A percentile compares a stretch with the other conserved stretches of the same genome.
Conservation (phyloP, 2,329 filamentous ascomycete species). For the Hortaea werneckii region DNA sequence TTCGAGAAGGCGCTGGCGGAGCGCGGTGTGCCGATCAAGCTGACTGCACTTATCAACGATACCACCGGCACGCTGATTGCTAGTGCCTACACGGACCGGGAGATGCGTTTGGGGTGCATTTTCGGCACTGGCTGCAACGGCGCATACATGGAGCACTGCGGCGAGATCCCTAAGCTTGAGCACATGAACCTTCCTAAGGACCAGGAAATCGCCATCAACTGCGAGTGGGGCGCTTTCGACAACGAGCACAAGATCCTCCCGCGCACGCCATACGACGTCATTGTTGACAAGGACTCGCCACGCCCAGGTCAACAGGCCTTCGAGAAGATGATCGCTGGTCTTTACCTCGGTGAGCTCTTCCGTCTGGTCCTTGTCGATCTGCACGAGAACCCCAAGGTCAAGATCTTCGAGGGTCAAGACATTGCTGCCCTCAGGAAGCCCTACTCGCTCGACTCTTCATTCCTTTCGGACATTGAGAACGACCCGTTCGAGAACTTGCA, state of each 20-base stretch:
- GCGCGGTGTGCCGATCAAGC: constrained; percentile 79
- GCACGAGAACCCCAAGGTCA: constrained; percentile 52
- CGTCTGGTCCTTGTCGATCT: constrained; percentile 35
- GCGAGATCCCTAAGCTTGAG: constrained; percentile 84
- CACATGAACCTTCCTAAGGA: constrained; percentile 73
- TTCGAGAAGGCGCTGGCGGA: constrained; percentile 68
- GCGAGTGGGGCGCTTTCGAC: constrained; percentile 94
- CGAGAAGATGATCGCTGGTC: constrained; percentile 37
- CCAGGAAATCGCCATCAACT: constrained; percentile 85
- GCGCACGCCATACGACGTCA: constrained; percentile 54
- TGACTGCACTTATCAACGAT: constrained; percentile 91
- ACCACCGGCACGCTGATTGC: constrained; percentile 95
- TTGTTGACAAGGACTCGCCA: constrained; percentile 35
- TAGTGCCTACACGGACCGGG: constrained; percentile 87
- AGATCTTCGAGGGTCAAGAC: constrained; percentile 76
- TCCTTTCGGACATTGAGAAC: constrained; percentile 84
- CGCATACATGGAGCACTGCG: constrained; percentile 91
- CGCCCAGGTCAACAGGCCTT: constrained; percentile 36
- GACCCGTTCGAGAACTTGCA: constrained; percentile 93
- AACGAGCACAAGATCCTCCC: constrained; percentile 86
- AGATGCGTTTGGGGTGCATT: constrained; percentile 93
- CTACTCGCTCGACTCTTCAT: constrained; percentile 85
- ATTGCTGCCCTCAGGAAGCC: constrained; percentile 70
- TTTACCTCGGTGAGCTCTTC: constrained; percentile 38
- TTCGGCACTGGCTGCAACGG: constrained; percentile 98